phyloP scores from a whole-genome alignment of 164 flowering plant genomes.

The Vitis cinerea region DNA sequence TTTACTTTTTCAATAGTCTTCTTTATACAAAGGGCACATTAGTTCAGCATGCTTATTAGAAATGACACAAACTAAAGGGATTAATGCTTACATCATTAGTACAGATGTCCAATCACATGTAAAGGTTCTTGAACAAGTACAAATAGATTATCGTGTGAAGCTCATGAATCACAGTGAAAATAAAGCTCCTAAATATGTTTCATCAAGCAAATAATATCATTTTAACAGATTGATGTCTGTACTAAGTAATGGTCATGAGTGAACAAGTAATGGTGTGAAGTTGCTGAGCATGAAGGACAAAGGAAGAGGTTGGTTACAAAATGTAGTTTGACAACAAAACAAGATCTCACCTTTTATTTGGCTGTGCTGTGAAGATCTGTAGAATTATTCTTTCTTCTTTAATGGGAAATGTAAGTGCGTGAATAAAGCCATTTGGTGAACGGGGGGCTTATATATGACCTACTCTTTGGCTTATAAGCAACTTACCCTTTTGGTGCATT shows the following conservation, averaged over 20 bases:
- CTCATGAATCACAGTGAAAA: no score
- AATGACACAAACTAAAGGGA: neutral
- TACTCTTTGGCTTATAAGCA: no score
- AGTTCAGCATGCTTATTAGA: neutral
- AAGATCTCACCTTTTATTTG: neutral
- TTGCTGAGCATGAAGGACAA: neutral
- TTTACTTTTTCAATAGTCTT: neutral
- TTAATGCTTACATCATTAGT: neutral
- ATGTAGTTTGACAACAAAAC: neutral
- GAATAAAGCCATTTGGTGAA: neutral
- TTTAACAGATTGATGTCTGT: no score
- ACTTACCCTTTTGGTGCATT: neutral
- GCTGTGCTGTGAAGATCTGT: conserved; percentile 2
- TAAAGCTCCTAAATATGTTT: no score
- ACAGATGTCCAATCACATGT: no score
- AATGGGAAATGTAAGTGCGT: neutral
- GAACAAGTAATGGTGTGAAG: neutral
- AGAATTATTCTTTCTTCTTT: neutral
- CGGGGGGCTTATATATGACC: neutral
- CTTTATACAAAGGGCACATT: neutral
- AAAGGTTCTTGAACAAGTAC: no score
- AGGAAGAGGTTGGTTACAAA: neutral
- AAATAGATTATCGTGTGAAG: no score
- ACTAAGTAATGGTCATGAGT: neutral
- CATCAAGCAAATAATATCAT: no score